Base-by-base conservation (phyloP, 2,329 filamentous ascomycete species). In the Daldinia eschscholtzii region DNA sequence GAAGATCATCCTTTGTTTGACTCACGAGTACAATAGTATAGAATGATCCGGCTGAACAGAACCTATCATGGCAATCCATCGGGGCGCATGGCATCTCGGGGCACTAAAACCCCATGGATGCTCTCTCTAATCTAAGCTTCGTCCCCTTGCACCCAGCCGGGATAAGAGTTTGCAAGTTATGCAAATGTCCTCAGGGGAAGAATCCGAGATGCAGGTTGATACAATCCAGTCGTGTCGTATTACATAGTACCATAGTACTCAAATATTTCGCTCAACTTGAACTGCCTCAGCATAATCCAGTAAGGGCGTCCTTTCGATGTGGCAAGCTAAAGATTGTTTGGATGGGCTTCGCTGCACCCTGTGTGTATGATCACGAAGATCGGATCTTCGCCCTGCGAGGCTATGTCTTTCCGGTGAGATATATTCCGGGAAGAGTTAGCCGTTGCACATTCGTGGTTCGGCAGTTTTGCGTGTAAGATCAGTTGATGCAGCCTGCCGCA, bases 381-480 rank as follows among this genome's bases (percentile, higher is more conserved):
- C 35, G 52, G 52, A 59, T 46, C 15, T 35, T 50, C 28, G 44
- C 39, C 53, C 42, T 64, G 35, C 23, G 41, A 62, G 12, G 55
- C 53, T 48, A 65, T 20, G 18, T 52, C 12, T 28, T 42, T 39
- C 57, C 42, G 18, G 56, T 12, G 62, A 52, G 50, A 57, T 18
- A 58, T 37, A 33, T 57, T 52, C 42, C 48, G 33, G 18, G 50
- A 70, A 42, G 28, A 55, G 58, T 46, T 59, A 63, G 42, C 56
- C 42, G 58, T 63, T 63, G 53, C 57, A 64, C 33, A 44, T 28
- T 23, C 30, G 53, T 62, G 6, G 46, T 39, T 64, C 57, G 65
- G 59, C 48, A 65, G 60, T 60, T 68, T 66, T 61, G 18, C 63
- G 68, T 68, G 59, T 60, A 35, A 71, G 65, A 69, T 71, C 68